Percentiles rank a stretch among this genome's conserved stretches.
phyloP scores from a whole-genome alignment of 129 eudicot genomes.

The Artemisia tridentata region DNA sequence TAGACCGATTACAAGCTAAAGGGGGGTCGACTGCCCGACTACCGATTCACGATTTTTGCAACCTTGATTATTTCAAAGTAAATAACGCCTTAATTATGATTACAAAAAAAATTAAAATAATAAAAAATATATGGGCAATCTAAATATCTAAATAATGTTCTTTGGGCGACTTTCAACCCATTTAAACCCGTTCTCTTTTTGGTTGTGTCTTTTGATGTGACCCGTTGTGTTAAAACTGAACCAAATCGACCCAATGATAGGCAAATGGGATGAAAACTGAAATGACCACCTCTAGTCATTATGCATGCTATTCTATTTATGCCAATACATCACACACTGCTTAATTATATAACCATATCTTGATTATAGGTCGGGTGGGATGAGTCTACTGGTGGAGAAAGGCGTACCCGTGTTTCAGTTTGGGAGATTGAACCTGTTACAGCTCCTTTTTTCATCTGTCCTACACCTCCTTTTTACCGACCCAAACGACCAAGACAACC shows the following conservation, averaged over 20 bases:
- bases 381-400: conserved; percentile 95
- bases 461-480: conserved; percentile 83
- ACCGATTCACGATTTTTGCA: no score
- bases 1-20: no score
- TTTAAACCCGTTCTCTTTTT: background rate
- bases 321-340: no score
- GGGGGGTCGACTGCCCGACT: no score
- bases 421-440: conserved; percentile 99
- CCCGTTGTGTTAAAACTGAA: background rate
- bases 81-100: background rate
- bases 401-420: conserved; percentile 83
- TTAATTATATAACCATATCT: background rate
- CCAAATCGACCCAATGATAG: background rate
- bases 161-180: background rate
- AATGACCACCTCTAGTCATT: no score
- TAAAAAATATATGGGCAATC: background rate
- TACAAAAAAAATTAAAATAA: background rate
- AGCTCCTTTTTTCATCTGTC: conserved; percentile 95
- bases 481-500: conserved; percentile 84
- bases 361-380: conserved; percentile 92
- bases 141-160: background rate
- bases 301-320: no score
- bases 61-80: background rate
- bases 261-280: background rate
- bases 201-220: background rate